A percentile compares a stretch with the other conserved stretches of the same genome.
Evolutionary conservation across 345 rosid species (phyloP).

Genomic region (Citrus trifoliata): DNA sequence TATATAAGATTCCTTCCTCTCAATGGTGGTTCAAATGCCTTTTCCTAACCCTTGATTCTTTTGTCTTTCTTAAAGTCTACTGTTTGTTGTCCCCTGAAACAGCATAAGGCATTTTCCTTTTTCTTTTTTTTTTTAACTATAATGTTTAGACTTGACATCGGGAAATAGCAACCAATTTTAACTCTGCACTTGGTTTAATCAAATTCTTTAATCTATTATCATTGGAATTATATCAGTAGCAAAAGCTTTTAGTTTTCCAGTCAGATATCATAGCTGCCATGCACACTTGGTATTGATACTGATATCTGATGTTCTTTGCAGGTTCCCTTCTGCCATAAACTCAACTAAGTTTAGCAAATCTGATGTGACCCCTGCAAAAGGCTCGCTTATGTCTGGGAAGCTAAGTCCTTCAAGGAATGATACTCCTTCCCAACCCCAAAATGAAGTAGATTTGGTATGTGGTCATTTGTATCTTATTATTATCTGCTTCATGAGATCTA

Average conservation of each 20-base stretch:
- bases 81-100: background rate
- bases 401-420: constrained; percentile 42
- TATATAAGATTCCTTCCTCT: background rate
- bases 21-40: background rate
- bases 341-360: constrained; percentile 50
- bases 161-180: background rate
- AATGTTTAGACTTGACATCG: background rate
- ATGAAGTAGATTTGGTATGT: constrained; percentile 67
- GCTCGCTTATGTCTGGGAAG: constrained; percentile 44
- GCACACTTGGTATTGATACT: constrained; percentile 9
- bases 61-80: background rate
- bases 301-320: constrained; percentile 25
- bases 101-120: background rate
- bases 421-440: constrained; percentile 35
- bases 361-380: constrained; percentile 69
- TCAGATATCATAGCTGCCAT: background rate
- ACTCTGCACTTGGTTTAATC: background rate
- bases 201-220: background rate
- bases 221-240: background rate
- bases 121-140: background rate
- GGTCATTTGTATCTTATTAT: constrained; percentile 6
- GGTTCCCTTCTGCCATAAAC: constrained; percentile 73
- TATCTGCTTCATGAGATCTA: constrained; percentile 9
- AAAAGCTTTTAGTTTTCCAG: background rate
- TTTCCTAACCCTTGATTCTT: background rate